Evolutionary conservation across 345 rosid species (phyloP).

Genomic region (Kandelia obovata): DNA sequence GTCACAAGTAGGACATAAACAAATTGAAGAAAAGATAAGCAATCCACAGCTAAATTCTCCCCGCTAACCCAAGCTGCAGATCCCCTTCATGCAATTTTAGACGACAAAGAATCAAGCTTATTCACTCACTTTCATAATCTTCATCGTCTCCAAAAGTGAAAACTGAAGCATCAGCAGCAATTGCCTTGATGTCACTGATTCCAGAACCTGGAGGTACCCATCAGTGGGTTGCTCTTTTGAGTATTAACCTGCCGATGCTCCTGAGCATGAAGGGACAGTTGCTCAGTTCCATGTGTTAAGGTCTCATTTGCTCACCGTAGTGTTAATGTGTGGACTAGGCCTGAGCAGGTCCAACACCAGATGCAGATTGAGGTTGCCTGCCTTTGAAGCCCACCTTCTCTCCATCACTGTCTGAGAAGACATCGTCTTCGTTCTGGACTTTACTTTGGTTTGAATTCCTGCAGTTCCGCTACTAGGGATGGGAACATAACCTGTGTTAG

Average conservation of each 20-base stretch:
- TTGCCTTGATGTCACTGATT: constrained; percentile 60
- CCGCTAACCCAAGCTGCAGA: too few relatives aligned
- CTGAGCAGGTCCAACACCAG: constrained; percentile 6
- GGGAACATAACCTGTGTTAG: neutral
- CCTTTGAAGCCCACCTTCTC: constrained; percentile 43
- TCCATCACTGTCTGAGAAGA: constrained; percentile 78
- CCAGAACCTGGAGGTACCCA: constrained; percentile 23
- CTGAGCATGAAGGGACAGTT: constrained; percentile 4
- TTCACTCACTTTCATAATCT: constrained; percentile 69
- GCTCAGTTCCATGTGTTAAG: constrained; percentile 17
- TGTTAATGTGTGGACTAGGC: constrained; percentile 6
- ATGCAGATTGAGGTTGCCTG: constrained; percentile 8
- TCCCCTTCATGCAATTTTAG: too few relatives aligned
- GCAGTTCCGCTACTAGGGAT: neutral
- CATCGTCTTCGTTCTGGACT: constrained; percentile 46
- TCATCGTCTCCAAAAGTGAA: constrained; percentile 74
- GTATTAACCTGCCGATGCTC: constrained; percentile 8
- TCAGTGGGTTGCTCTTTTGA: constrained; percentile 12
- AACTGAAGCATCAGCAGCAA: constrained; percentile 89
- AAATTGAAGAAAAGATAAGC: too few relatives aligned
- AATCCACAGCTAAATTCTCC: too few relatives aligned
- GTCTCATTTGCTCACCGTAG: constrained; percentile 12
- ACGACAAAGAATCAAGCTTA: too few relatives aligned
- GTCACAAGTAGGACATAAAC: too few relatives aligned
- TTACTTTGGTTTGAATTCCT: constrained; percentile 9